Conservation (phyloP, 1,284 basidiomycete genomes). For the Gymnopus androsaceus region DNA sequence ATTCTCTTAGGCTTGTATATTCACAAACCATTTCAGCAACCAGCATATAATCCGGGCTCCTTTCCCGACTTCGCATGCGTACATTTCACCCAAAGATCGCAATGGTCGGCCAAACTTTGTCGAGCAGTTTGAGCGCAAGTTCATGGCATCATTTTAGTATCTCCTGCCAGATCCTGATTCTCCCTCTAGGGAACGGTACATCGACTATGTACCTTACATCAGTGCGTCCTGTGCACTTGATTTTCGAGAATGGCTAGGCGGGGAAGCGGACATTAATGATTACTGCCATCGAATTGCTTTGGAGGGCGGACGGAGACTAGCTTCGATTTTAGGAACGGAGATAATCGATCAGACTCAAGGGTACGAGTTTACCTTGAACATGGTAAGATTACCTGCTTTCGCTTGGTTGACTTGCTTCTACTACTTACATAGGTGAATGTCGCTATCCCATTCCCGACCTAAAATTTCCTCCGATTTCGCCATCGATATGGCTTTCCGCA, state of each 20-base stretch:
- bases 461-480: constrained; percentile 32
- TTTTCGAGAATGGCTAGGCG: constrained; percentile 82
- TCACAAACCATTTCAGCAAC: constrained; percentile 58
- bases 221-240: constrained; percentile 66
- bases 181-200: constrained; percentile 67
- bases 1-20: not conserved
- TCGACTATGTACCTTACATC: constrained; percentile 57
- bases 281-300: constrained; percentile 79
- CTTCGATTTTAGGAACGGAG: constrained; percentile 58
- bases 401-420: not conserved
- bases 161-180: not conserved
- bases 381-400: constrained; percentile 52
- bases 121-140: constrained; percentile 61
- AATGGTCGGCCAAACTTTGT: constrained; percentile 6
- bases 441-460: constrained; percentile 51
- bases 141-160: not conserved
- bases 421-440: constrained; percentile 66
- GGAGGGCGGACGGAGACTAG: constrained; percentile 68
- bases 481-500: constrained; percentile 35
- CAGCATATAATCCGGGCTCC: constrained; percentile 76
- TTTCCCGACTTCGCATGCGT: constrained; percentile 72
- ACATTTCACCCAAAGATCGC: constrained; percentile 41
- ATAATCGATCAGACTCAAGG: constrained; percentile 59
- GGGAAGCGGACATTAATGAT: constrained; percentile 75
- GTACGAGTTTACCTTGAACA: constrained; percentile 68